Percentiles rank a stretch among this genome's conserved stretches.
Conservation (phyloP, 176 grass and related monocot genomes). For the Rhynchospora tenuis region DNA sequence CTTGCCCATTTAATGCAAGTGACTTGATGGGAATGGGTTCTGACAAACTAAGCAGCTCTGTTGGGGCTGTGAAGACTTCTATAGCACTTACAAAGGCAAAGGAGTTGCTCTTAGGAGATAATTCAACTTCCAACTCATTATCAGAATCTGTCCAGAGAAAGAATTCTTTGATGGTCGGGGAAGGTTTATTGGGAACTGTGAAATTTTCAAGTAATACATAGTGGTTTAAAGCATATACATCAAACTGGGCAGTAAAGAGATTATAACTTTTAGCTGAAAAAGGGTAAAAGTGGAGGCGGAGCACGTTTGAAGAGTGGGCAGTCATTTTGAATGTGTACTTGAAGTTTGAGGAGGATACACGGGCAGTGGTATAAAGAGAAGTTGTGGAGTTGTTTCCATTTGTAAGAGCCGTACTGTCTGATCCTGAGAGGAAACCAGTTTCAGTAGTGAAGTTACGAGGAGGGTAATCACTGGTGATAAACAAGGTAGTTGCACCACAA, state of each 20-base stretch:
- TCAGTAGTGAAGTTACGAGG: slow-evolving; percentile 39
- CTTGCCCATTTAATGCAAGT: too few species aligned
- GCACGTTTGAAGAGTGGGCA: slow-evolving; percentile 27
- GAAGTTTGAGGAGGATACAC: slow-evolving; percentile 7
- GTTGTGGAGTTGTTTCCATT: background rate
- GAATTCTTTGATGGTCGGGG: slow-evolving; percentile 49
- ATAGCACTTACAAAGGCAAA: slow-evolving; percentile 39
- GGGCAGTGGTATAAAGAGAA: slow-evolving; percentile 24
- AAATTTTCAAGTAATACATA: slow-evolving; percentile 34
- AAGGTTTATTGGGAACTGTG: slow-evolving; percentile 9
- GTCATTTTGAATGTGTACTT: slow-evolving; percentile 16
- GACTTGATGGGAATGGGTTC: too few species aligned
- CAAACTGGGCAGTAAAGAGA: slow-evolving; percentile 34
- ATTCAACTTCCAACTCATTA: slow-evolving; percentile 6
- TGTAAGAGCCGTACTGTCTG: background rate
- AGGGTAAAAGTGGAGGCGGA: slow-evolving; percentile 79
- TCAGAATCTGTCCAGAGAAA: slow-evolving; percentile 24
- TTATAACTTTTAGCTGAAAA: slow-evolving; percentile 6
- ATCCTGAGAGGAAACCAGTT: background rate
- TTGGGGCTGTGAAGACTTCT: slow-evolving; percentile 40
- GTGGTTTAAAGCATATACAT: slow-evolving; percentile 19
- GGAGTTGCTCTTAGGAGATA: background rate
- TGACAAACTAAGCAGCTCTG: slow-evolving; percentile 1
- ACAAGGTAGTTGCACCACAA: slow-evolving; percentile 36
- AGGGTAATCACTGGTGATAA: slow-evolving; percentile 21